These are phyloP conservation scores for Claviceps sp. DNA, from an alignment of 2,329 filamentous ascomycete genomes.

Conservation along the genomic window DNA sequence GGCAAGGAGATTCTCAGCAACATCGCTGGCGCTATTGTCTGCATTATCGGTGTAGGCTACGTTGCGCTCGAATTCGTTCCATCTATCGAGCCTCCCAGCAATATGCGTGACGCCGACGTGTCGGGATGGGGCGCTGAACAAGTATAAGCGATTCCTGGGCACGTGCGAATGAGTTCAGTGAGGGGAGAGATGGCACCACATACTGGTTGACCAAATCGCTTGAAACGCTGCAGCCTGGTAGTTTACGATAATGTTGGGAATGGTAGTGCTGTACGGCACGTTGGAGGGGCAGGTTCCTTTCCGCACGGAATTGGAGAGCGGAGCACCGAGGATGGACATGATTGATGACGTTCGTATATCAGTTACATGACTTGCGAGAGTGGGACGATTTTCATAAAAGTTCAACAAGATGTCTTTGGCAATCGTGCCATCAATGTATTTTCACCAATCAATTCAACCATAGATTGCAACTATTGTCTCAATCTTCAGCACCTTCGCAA, in stretches of 20 bases:
- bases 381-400: not conserved
- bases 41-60: constrained; percentile 67
- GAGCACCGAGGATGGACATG: not conserved
- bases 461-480: constrained; percentile 25
- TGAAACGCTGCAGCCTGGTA: not conserved
- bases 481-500: constrained; percentile 43
- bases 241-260: not conserved
- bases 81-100: constrained; percentile 65
- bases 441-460: not conserved
- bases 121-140: constrained; percentile 66
- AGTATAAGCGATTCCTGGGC: constrained; percentile 34
- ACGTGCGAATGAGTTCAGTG: not conserved
- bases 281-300: too few species aligned
- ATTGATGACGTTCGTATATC: not conserved
- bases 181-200: too few species aligned
- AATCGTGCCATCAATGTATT: not conserved
- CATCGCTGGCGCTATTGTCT: constrained; percentile 67
- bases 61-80: constrained; percentile 62
- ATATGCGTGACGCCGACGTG: constrained; percentile 63
- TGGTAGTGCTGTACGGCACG: not conserved
- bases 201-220: not conserved
- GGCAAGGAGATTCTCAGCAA: constrained; percentile 52
- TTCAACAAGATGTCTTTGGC: not conserved
- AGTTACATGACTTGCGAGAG: not conserved
- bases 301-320: not conserved